A percentile compares a stretch with the other conserved stretches of the same genome.
These are phyloP conservation scores for Bipolaris oryzae DNA, from an alignment of 2,329 filamentous ascomycete species.

Conservation along the genomic window DNA sequence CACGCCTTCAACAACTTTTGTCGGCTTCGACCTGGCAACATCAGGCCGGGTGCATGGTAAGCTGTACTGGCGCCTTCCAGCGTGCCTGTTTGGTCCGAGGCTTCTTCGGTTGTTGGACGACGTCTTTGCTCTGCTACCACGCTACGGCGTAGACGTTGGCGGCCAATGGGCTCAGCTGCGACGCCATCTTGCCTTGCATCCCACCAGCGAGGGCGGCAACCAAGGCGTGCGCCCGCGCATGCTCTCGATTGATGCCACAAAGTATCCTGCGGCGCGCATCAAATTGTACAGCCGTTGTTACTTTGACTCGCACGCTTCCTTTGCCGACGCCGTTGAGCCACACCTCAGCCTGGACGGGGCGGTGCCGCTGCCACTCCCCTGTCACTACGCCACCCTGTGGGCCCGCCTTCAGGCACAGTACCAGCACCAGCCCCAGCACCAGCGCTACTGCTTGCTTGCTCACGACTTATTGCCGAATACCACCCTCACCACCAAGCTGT, in stretches of 20 bases:
- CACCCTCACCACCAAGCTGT: background rate
- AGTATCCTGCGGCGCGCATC: background rate
- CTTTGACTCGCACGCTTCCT: slow-evolving; percentile 1
- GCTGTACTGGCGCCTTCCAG: background rate
- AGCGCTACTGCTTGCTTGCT: background rate
- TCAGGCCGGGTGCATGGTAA: background rate
- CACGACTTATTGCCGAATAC: background rate
- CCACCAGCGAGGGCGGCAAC: background rate
- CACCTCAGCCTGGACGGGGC: background rate
- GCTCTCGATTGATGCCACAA: background rate
- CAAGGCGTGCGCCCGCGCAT: background rate
- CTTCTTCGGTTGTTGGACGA: background rate
- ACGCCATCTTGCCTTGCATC: background rate
- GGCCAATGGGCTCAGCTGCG: background rate
- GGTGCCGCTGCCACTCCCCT: background rate
- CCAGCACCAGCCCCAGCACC: background rate
- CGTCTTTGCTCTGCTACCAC: background rate
- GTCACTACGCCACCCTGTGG: background rate
- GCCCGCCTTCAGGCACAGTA: background rate
- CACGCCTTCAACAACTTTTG: background rate
- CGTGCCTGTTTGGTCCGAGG: background rate
- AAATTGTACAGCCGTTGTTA: slow-evolving; percentile 2
- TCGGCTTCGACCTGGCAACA: background rate
- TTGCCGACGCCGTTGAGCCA: background rate
- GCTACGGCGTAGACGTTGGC: background rate